Percentiles rank a stretch among this genome's conserved stretches.
Evolutionary conservation across 805 yeast genomes (phyloP).

Genomic region (Hanseniaspora taiwanica): DNA sequence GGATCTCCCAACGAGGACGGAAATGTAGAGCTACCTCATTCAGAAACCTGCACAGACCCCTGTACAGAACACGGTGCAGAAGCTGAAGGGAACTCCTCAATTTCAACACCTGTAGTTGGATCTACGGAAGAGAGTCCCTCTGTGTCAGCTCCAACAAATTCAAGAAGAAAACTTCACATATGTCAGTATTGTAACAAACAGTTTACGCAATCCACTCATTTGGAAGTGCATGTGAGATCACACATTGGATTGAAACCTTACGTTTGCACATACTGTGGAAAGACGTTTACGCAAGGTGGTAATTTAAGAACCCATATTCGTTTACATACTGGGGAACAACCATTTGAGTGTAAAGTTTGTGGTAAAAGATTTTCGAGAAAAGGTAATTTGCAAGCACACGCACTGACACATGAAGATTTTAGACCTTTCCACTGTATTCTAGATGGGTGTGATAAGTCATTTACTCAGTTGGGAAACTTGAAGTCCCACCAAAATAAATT

Average conservation of each 20-base stretch:
- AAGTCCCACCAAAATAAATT: conserved; percentile 90
- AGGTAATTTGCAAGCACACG: conserved; percentile 85
- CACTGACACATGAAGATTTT: conserved; percentile 63
- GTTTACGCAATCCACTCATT: conserved; percentile 81
- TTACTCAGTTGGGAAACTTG: conserved; percentile 85
- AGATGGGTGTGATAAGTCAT: conserved; percentile 70
- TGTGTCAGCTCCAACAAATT: neutral
- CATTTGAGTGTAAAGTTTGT: conserved; percentile 70
- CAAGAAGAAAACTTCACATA: conserved; percentile 40
- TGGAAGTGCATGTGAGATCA: conserved; percentile 78
- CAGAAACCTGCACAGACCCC: too few relatives aligned
- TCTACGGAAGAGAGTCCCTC: neutral
- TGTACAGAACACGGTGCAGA: neutral
- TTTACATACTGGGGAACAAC: conserved; percentile 86
- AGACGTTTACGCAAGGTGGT: conserved; percentile 82
- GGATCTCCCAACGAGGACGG: too few relatives aligned
- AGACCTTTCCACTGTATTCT: conserved; percentile 72
- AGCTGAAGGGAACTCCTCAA: conserved; percentile 35
- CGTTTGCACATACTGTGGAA: conserved; percentile 65
- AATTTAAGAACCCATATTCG: conserved; percentile 75
- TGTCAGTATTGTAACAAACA: conserved; percentile 68
- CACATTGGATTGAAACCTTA: conserved; percentile 83
- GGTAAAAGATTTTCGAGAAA: conserved; percentile 70
- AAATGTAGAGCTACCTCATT: too few relatives aligned
- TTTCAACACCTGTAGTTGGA: neutral